Base-by-base conservation (phyloP, 257 asterid genomes). In the Solanum tarijense region DNA sequence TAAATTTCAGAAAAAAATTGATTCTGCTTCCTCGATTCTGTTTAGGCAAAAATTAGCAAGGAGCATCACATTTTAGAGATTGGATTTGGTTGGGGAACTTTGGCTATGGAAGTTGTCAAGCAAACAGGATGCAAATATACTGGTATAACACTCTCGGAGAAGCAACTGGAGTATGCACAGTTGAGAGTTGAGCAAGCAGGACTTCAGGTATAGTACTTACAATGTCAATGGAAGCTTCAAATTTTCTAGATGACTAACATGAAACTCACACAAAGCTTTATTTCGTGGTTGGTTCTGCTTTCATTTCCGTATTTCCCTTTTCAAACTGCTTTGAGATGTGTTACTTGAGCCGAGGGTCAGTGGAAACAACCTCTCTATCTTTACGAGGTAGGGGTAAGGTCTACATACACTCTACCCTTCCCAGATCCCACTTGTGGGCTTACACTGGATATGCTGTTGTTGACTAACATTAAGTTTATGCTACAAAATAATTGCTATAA, bases 31-130 rank as follows among this genome's bases (percentile, higher is more conserved):
- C 21, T 48, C 60, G 74, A 52, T 87, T 83, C 18, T 21, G 8
- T 74, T 35, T 36, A 74, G 99, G 98, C 98, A 78, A 92, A 90
- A 88, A 88, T 97, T 34, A 85, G 90, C 43, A 91, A 92, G 87
- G 90, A 92, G 32, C 94, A 94, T 89, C 96, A 96, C 87, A 89
- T 97, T 86, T 90, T 97, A 35, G 99, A 97, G 93, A 97, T 96
- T n/a, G 98, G 99, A 35, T 91, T 95, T 75, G 99, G 99, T 38
- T 96, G 98, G 98, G 98, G 98, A 84, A 95, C 96, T 73, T 89
- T 97, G 68, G 99, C 97, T 29, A 88, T 97, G 10, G 98, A 97
- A 91, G 93, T 89, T 18, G 99, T 97, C 4, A 94, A 90, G 91
- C 88, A 91, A 91, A 95, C 98, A 1, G 98, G 98, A 38, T 97